Conservation (phyloP, 257 asterid genomes). For the Echites panduratus region DNA sequence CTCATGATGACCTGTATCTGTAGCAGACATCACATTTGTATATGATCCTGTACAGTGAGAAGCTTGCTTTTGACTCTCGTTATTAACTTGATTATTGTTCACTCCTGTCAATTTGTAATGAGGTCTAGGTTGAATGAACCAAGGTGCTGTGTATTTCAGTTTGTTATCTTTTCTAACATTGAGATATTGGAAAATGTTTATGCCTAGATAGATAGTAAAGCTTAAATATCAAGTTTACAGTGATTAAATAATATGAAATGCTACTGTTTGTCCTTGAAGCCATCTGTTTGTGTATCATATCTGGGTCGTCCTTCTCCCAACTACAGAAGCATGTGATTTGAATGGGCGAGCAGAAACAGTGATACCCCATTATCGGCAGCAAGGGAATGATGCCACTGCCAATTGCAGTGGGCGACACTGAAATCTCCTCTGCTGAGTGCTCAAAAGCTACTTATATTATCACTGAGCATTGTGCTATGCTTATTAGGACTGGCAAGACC, state of each 20-base stretch:
- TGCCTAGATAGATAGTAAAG: background rate
- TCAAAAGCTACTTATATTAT: too few relatives aligned
- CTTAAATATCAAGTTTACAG: conserved; percentile 2
- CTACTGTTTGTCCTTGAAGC: background rate
- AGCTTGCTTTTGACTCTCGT: conserved; percentile 15
- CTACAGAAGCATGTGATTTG: too few relatives aligned
- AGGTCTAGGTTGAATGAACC: conserved; percentile 11
- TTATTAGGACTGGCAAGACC: too few relatives aligned
- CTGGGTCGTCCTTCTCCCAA: too few relatives aligned
- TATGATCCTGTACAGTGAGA: conserved; percentile 21
- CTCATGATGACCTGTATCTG: conserved; percentile 19
- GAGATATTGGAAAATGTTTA: conserved; percentile 6
- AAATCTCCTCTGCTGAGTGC: background rate
- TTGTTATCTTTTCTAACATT: background rate
- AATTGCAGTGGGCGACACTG: too few relatives aligned
- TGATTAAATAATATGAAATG: background rate
- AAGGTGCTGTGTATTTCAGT: background rate
- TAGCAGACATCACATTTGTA: conserved; percentile 14
- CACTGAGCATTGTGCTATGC: too few relatives aligned
- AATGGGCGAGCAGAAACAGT: too few relatives aligned
- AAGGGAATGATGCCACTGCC: too few relatives aligned
- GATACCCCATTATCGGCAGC: too few relatives aligned
- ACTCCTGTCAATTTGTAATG: conserved; percentile 17
- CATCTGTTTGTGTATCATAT: too few relatives aligned
- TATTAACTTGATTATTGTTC: conserved; percentile 16